Base-by-base conservation (phyloP, 108 stramenopile genomes). In the Cyclotella baltica region DNA sequence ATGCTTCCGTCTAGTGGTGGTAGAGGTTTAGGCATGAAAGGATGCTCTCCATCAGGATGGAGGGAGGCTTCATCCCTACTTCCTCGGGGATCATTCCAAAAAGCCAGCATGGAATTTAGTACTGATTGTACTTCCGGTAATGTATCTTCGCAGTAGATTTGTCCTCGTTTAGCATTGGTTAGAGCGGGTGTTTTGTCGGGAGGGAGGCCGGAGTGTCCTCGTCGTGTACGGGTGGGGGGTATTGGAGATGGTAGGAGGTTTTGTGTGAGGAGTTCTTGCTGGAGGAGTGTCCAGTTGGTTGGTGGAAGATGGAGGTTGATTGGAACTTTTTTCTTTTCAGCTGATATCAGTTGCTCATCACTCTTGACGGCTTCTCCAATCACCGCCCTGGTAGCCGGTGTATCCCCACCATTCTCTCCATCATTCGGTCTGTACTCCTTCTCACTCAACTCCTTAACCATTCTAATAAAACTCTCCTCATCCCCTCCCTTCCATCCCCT, bases 11-110 rank as follows among this genome's bases (percentile, higher is more conserved):
- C n/a, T n/a, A 68, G 8, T 22, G 50, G 65, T 35, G 59, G 46
- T 28, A 80, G 40, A 3, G 79, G 72, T 25, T 35, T 43, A 30
- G 79, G 67, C 53, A 80, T 29, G 30, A 80, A 80, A 6, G 72
- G 67, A 73, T 80, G 79, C 29, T 73, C 50, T 0, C 64, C 62
- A 70, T 86, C 86, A 27, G 88, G 85, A 80, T 69, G 76, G 10
- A 48, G 50, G 52, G 80, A 84, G 31, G 78, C 55, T 27, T 61
- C 53, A 70, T 94, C 89, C 0, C 84, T 76, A 25, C 58, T 73
- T 34, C 88, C 88, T 23, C 82, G 88, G 27, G 86, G 88, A 35
- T 92, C 89, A 58, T 94, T 91, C 93, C 93, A 94, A 61, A 88
- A 94, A 13, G 76, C 90, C 29, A 92, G 50, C 79, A 73, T 80